These are phyloP conservation scores for Suillus ampliporus DNA, from an alignment of 768 basidiomycete genomes.

Conservation along the genomic window DNA sequence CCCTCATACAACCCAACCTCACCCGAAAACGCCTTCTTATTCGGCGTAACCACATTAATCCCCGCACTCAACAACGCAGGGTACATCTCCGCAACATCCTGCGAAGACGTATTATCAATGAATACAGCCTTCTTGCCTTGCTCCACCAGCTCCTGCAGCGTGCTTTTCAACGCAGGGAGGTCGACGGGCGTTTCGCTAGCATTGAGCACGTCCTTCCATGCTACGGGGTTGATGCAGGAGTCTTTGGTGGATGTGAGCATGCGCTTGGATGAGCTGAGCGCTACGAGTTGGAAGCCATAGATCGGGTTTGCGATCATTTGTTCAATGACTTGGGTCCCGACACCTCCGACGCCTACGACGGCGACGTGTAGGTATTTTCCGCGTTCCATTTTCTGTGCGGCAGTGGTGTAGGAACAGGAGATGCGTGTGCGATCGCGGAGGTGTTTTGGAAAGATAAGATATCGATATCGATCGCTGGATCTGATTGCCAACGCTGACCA, in stretches of 20 bases:
- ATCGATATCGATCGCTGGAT: neutral
- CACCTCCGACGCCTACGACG: slow-evolving; percentile 90
- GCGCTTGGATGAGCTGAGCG: slow-evolving; percentile 70
- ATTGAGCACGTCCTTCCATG: slow-evolving; percentile 56
- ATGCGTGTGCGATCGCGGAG: neutral
- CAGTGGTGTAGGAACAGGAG: neutral
- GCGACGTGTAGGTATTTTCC: slow-evolving; percentile 60
- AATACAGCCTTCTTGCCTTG: slow-evolving; percentile 63
- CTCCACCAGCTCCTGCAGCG: slow-evolving; percentile 51
- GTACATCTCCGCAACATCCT: slow-evolving; percentile 80
- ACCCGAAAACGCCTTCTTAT: slow-evolving; percentile 95
- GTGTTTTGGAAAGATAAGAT: neutral
- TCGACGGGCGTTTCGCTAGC: slow-evolving; percentile 40
- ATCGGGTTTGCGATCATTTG: slow-evolving; percentile 77
- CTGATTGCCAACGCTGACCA: no score
- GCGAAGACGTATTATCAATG: slow-evolving; percentile 93
- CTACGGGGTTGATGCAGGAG: slow-evolving; percentile 41
- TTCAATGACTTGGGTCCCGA: slow-evolving; percentile 84
- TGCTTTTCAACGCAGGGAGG: slow-evolving; percentile 44
- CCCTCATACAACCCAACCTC: slow-evolving; percentile 66
- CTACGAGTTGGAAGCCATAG: slow-evolving; percentile 66
- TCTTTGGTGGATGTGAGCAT: slow-evolving; percentile 60
- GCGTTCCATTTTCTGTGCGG: slow-evolving; percentile 10
- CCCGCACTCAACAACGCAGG: slow-evolving; percentile 80
- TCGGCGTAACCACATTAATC: slow-evolving; percentile 91